These are phyloP conservation scores for Arabis alpina DNA, from an alignment of 345 rosid genomes.

Conservation along the genomic window DNA sequence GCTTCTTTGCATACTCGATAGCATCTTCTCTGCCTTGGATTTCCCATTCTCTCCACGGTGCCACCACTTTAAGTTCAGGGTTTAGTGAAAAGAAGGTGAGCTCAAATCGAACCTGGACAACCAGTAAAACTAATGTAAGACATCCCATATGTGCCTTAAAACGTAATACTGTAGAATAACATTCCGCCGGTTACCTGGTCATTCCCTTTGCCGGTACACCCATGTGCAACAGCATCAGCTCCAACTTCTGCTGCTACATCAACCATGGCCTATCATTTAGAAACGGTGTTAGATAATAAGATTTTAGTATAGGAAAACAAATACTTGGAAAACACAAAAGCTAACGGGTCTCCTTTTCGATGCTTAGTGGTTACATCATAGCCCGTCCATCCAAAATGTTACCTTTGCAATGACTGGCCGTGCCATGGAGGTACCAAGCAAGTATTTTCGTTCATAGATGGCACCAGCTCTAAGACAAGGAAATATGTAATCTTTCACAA, in stretches of 20 bases:
- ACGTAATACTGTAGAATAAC: slow-evolving; percentile 2
- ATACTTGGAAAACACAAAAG: too few relatives aligned
- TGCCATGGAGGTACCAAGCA: slow-evolving; percentile 98
- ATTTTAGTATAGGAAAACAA: too few relatives aligned
- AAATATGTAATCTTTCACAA: slow-evolving; percentile 81
- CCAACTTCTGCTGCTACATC: slow-evolving; percentile 97
- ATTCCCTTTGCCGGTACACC: slow-evolving; percentile 99
- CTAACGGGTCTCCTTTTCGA: too few relatives aligned
- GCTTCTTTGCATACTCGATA: slow-evolving; percentile 92
- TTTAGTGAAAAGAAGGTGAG: slow-evolving; percentile 90
- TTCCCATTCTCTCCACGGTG: slow-evolving; percentile 99
- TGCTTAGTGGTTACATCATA: too few relatives aligned
- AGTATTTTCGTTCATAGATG: slow-evolving; percentile 84
- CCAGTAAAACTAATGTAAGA: slow-evolving; percentile 13
- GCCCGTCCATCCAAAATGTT: neutral
- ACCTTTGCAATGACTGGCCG: slow-evolving; percentile 99
- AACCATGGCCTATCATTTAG: slow-evolving; percentile 84
- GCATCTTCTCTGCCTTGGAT: slow-evolving; percentile 95
- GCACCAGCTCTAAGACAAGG: slow-evolving; percentile 98
- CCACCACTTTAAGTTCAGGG: slow-evolving; percentile 90
- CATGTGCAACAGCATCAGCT: slow-evolving; percentile 97
- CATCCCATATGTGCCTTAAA: too few relatives aligned
- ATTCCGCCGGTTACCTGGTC: slow-evolving; percentile 68
- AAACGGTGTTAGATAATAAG: slow-evolving; percentile 1
- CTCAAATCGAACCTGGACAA: slow-evolving; percentile 87